Base-by-base conservation (phyloP, 2,329 filamentous ascomycete species). In the Thielaviopsis punctulata region DNA sequence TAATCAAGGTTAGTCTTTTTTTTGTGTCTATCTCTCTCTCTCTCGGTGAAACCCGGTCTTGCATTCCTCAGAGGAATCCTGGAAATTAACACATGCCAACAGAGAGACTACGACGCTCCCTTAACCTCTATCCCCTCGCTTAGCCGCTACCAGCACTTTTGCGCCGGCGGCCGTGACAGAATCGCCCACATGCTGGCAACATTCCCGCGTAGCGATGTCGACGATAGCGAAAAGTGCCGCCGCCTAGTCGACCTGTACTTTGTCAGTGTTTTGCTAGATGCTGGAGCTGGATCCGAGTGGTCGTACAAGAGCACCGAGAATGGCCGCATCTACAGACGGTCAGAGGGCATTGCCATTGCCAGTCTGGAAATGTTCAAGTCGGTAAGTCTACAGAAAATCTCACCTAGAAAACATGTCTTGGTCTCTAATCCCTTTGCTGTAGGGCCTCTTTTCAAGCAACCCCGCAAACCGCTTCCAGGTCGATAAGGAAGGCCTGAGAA, bases 241-340 rank as follows among this genome's bases (percentile, higher is more conserved):
- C 76, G 86, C 56, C 67, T 90, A 56, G 75, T 90, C 55, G 85
- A 89, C 59, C 73, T 90, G 33, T 89, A 88, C 67, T 69, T 88
- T 43, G 63, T 92, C 57, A 90, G 86, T 48, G 86, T 92, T 7
- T 70, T 93, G 48, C 73, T 93, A 8, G 86, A 93, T 62, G 86
- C 92, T 4, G 92, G 92, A 41, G 88, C 92, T 1, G 92, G 92
- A 41, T 90, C 80, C 2, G 76, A 79, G 58, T 98, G 92, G 92
- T 82, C 80, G 59, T 98, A 95, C 69, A 92, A 86, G 70, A 94
- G 87, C 63, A 82, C 82, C 57, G 88, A 94, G 62, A 93, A 88
- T 57, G 87, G 86, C 53, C 83, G 81, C 56, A 66, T 84, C 41
- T 96, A 90, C 66, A 75, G 79, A 50, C 80, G 92, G 49, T 95